Evolutionary conservation across 2,329 filamentous ascomycete genomes (phyloP).

Genomic region (Colletotrichum sp.): DNA sequence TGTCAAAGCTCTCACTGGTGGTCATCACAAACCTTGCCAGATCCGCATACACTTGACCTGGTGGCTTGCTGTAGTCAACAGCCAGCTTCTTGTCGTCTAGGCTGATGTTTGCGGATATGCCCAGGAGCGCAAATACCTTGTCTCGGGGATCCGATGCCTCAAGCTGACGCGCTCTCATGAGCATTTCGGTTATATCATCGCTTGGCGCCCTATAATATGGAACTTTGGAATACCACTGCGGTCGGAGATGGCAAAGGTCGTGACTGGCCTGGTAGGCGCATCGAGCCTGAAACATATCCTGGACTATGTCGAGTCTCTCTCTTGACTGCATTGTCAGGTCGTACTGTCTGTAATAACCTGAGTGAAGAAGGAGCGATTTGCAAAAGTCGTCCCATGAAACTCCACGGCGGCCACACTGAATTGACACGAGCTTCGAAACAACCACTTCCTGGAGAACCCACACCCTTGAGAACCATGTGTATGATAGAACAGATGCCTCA

Average conservation of each 20-base stretch:
- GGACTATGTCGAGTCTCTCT: not conserved
- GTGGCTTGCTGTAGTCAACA: not conserved
- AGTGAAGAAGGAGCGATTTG: rapidly evolving
- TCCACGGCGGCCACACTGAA: not conserved
- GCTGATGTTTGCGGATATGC: not conserved
- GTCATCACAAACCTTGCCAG: not conserved
- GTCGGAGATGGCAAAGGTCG: rapidly evolving
- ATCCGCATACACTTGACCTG: not conserved
- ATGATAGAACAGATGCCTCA: not conserved
- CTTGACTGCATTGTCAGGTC: not conserved
- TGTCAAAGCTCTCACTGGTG: not conserved
- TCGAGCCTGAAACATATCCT: not conserved
- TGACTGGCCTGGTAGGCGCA: not conserved
- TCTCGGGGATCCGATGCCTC: not conserved
- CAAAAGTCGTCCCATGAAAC: not conserved
- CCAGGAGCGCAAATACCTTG: not conserved
- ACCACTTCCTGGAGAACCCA: not conserved
- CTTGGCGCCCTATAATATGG: not conserved
- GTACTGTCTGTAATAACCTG: not conserved
- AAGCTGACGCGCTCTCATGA: not conserved
- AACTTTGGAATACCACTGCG: rapidly evolving
- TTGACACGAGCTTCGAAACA: not conserved
- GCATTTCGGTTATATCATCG: not conserved
- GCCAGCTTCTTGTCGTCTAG: not conserved
- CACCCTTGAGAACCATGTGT: not conserved